Conservation (phyloP, 169 alveolate genomes). For the Prorocentrum cordatum region DNA sequence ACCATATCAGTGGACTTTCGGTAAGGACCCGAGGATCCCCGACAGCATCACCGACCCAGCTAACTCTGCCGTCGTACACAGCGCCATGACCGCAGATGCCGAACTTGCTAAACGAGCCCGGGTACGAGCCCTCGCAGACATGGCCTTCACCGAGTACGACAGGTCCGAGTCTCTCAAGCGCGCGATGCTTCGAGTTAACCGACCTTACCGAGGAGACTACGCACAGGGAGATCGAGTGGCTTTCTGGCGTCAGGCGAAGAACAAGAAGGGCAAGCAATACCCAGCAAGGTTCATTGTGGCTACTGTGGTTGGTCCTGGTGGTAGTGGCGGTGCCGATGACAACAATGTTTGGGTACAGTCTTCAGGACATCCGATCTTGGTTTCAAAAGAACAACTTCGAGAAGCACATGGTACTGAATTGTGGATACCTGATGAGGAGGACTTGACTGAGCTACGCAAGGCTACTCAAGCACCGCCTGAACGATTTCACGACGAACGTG, state of each 20-base stretch:
- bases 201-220: background rate
- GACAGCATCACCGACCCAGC: background rate
- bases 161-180: background rate
- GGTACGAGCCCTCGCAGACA: background rate
- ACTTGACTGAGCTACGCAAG: no score
- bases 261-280: background rate
- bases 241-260: conserved; percentile 17
- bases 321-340: background rate
- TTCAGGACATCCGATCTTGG: background rate
- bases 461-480: no score
- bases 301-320: background rate
- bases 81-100: background rate
- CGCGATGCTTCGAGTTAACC: background rate
- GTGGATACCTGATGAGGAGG: no score
- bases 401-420: conserved; percentile 2
- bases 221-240: conserved; percentile 4
- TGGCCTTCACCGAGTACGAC: background rate
- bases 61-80: background rate
- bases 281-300: background rate
- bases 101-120: background rate
- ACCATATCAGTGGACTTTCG: background rate
- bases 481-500: no score
- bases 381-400: background rate
- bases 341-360: background rate
- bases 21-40: background rate